Conservation (phyloP, 805 yeast genomes). For the Saccharomycopsis oosterbeekiorum region DNA sequence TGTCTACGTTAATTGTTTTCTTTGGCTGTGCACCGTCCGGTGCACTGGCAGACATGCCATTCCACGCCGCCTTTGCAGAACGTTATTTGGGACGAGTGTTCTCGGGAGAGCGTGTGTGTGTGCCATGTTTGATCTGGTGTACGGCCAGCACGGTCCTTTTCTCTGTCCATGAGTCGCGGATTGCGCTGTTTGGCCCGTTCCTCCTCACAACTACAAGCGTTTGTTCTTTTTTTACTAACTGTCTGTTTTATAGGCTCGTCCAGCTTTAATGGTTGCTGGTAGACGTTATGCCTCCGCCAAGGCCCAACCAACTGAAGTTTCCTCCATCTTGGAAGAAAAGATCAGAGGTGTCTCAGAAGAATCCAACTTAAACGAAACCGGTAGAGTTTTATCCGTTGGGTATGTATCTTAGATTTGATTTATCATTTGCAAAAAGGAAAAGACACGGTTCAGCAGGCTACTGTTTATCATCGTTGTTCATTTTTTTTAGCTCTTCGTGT, state of each 20-base stretch:
- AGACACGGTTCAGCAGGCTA: too few species aligned
- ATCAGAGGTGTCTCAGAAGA: constrained; percentile 98
- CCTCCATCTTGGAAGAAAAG: constrained; percentile 97
- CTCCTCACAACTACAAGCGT: too few species aligned
- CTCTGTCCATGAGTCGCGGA: too few species aligned
- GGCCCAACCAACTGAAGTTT: constrained; percentile 99
- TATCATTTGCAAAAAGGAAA: not conserved
- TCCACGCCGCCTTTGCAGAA: too few species aligned
- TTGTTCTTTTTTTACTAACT: constrained; percentile 21
- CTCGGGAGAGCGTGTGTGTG: too few species aligned
- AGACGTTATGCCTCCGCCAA: constrained; percentile 91
- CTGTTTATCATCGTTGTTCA: not conserved
- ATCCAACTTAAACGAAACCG: constrained; percentile 97
- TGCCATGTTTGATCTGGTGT: too few species aligned
- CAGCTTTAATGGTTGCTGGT: constrained; percentile 51
- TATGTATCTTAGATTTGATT: constrained; percentile 33
- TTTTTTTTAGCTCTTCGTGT: not conserved
- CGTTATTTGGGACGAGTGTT: too few species aligned
- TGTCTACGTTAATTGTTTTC: constrained; percentile 23
- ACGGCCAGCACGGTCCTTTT: not conserved
- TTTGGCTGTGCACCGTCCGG: not conserved
- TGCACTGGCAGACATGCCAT: too few species aligned
- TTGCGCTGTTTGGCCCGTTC: too few species aligned
- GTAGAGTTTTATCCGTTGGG: constrained; percentile 98
- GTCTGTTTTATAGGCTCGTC: constrained; percentile 54